phyloP scores from a whole-genome alignment of 164 flowering plant genomes.

The Piper longum region DNA sequence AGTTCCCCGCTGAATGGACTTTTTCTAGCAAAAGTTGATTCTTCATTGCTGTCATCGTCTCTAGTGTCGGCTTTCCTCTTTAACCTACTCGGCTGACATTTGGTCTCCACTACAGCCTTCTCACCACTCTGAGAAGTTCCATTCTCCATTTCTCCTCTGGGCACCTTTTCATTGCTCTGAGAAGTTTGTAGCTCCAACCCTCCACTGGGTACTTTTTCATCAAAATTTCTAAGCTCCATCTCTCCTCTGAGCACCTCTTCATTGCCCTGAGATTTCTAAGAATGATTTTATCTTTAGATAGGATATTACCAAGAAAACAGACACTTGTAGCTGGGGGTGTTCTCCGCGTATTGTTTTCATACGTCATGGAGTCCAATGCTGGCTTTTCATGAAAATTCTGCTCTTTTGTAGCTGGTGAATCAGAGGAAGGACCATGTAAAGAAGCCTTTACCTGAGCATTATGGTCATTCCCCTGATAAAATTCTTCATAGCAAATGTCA shows the following conservation, averaged over 20 bases:
- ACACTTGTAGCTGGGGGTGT: neutral
- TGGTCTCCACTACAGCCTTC: conserved; percentile 32
- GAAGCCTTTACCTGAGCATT: neutral
- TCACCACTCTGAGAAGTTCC: conserved; percentile 14
- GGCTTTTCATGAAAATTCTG: neutral
- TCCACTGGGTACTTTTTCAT: too few species aligned
- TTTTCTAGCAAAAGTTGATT: conserved; percentile 29
- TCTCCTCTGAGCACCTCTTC: too few species aligned
- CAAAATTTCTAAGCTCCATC: too few species aligned
- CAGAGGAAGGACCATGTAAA: neutral
- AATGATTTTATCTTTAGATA: too few species aligned
- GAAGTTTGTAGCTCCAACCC: too few species aligned
- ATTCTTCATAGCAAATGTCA: neutral
- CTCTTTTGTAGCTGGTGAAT: neutral
- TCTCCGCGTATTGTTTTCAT: neutral
- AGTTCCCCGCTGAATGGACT: conserved; percentile 29
- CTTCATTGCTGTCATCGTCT: conserved; percentile 60
- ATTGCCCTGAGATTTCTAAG: too few species aligned
- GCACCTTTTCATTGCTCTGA: conserved; percentile 5
- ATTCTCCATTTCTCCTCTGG: conserved; percentile 7
- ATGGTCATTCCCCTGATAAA: neutral
- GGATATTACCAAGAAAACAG: neutral
- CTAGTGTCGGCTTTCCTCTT: conserved; percentile 37
- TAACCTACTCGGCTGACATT: conserved; percentile 4
- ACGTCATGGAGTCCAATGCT: neutral